Evolutionary conservation across 75 land plant genomes (phyloP), one percentile per base, ranked within the genome.

Genomic region (Pinus taeda): DNA sequence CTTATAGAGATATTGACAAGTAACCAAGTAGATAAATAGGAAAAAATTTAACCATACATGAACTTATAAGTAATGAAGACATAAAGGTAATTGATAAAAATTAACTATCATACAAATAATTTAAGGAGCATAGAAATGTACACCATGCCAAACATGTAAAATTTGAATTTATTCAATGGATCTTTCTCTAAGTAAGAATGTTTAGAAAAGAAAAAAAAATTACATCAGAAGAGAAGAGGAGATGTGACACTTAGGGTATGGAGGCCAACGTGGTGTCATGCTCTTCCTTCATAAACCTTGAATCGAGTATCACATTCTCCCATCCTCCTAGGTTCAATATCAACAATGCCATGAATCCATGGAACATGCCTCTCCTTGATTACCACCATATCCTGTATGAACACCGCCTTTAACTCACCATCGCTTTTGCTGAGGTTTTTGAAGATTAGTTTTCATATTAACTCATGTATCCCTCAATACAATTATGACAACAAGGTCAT

Each of bases 361-460:
- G 76, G 76, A n/a, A 37, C 75, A 26, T 26, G 26, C 29, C 58
- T 14, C 12, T 8, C 45, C 76, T 6, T 53, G 62, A 33, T 24
- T 21, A 60, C 59, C 57, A 73, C 65, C 29, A 37, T 22, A 36
- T 49, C 83, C 86, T 58, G 77, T 75, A 18, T 86, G 83, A 22
- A 71, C 21, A 6, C 83, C 81, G 45, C 75, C 72, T 9, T 39
- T 45, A 75, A 71, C 73, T 20, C 77, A 67, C 59, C 74, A 63
- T 55, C 81, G 39, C 33, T 79, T 84, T 20, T 57, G 77, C 33
- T 77, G 73, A 30, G 89, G 86, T 80, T 84, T 87, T 30, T 78
- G 74, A 12, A 87, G 62, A 53, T 75, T 57, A 14, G 81, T 86
- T 59, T 78, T 87, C 57, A 87, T 69, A 42, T 60, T 84, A 42